These are phyloP conservation scores for Linnemannia schmuckeri DNA, from an alignment of 192 early-diverging fungal species.

Conservation along the genomic window DNA sequence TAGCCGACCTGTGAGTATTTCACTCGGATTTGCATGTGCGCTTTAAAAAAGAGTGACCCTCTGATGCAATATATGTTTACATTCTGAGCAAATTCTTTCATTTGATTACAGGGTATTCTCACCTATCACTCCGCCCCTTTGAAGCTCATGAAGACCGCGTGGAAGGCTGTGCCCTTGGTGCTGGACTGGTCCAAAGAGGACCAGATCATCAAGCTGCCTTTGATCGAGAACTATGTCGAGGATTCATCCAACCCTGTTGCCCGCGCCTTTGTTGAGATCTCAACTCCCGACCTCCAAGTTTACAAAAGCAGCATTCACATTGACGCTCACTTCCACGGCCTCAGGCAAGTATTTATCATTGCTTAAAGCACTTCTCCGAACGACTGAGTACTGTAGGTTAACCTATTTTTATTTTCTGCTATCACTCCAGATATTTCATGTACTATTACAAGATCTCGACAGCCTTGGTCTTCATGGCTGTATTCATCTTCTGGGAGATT, in stretches of 20 bases:
- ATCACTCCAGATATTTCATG: conserved; percentile 62
- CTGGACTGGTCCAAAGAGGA: conserved; percentile 59
- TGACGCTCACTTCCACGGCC: conserved; percentile 68
- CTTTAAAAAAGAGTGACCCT: neutral
- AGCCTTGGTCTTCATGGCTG: conserved; percentile 55
- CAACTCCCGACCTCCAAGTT: conserved; percentile 59
- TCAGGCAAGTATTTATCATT: conserved; percentile 53
- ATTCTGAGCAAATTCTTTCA: neutral
- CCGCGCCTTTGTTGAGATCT: conserved; percentile 59
- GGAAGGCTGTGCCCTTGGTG: conserved; percentile 58
- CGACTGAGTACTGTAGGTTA: neutral
- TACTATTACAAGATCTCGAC: conserved; percentile 63
- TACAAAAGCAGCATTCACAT: conserved; percentile 65
- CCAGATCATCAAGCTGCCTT: conserved; percentile 50
- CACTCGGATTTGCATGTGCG: neutral
- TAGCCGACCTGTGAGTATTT: conserved; percentile 60
- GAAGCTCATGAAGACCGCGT: conserved; percentile 56
- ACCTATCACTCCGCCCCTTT: conserved; percentile 57
- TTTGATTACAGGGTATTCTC: conserved; percentile 53
- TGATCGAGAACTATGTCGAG: conserved; percentile 61
- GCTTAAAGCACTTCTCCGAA: too few species aligned
- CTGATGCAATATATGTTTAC: neutral
- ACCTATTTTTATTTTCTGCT: neutral
- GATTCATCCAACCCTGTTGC: conserved; percentile 57
- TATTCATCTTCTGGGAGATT: conserved; percentile 64